phyloP scores from a whole-genome alignment of 192 early-diverging fungal species.

The Obelidium mucronatum region DNA sequence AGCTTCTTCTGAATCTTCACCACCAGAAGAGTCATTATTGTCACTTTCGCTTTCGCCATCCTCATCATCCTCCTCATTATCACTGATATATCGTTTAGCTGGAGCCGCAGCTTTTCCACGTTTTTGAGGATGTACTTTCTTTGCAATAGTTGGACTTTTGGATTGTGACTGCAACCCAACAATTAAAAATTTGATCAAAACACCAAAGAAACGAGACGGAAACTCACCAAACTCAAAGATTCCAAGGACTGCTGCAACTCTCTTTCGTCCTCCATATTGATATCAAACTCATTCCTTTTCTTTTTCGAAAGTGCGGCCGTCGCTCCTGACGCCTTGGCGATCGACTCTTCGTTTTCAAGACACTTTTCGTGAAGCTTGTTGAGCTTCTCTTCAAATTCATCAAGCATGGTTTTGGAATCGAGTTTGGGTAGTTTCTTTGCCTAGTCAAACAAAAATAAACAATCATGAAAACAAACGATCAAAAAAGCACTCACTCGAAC shows the following conservation, averaged over 20 bases:
- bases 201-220: not conserved
- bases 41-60: constrained; percentile 12
- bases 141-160: not conserved
- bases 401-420: constrained; percentile 80
- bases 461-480: not conserved
- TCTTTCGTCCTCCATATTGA: not conserved
- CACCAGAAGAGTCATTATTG: not conserved
- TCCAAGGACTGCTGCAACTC: constrained; percentile 9
- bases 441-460: constrained; percentile 40
- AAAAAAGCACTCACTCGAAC: constrained; percentile 65
- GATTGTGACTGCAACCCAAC: not conserved
- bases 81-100: not conserved
- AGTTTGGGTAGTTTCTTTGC: constrained; percentile 71
- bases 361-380: constrained; percentile 73
- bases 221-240: not conserved
- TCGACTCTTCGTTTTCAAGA: constrained; percentile 63
- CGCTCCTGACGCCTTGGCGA: constrained; percentile 15
- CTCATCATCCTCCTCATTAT: constrained; percentile 1
- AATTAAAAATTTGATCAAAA: not conserved
- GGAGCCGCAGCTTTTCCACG: not conserved
- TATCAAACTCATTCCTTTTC: not conserved
- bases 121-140: not conserved
- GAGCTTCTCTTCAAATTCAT: constrained; percentile 87
- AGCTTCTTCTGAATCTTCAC: not conserved
- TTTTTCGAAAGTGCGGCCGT: not conserved